phyloP scores from a whole-genome alignment of 2,329 filamentous ascomycete species.

The Harringtonia aguacate region DNA sequence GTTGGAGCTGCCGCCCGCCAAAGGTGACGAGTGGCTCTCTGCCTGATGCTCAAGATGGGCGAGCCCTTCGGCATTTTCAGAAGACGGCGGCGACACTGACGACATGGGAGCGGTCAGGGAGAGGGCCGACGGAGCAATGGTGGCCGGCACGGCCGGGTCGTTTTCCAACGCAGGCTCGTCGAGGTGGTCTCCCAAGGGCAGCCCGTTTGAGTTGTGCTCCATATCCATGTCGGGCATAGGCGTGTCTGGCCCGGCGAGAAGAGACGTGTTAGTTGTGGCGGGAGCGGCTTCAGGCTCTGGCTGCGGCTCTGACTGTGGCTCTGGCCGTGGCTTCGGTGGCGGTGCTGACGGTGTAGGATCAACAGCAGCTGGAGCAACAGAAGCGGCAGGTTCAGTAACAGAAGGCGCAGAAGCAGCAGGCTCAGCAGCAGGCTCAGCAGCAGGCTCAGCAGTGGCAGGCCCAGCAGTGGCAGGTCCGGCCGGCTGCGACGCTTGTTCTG shows the following conservation, averaged over 20 bases:
- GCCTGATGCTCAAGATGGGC: background rate
- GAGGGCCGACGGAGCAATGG: slow-evolving; percentile 8
- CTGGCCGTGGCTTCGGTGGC: too few relatives aligned
- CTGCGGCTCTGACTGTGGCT: too few relatives aligned
- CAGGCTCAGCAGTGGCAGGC: too few relatives aligned
- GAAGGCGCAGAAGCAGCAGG: too few relatives aligned
- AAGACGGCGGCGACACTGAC: background rate
- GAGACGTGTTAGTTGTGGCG: background rate
- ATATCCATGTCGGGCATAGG: background rate
- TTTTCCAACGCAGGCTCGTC: background rate
- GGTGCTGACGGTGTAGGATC: too few relatives aligned
- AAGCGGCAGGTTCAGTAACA: too few relatives aligned
- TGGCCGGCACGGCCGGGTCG: background rate
- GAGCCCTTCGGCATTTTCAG: background rate
- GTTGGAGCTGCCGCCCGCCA: too few relatives aligned
- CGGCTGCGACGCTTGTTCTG: too few relatives aligned
- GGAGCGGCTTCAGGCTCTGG: background rate
- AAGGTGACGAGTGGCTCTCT: background rate
- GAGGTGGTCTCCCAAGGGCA: background rate
- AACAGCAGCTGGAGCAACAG: too few relatives aligned
- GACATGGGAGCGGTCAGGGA: background rate
- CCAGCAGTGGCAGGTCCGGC: too few relatives aligned
- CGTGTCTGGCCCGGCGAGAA: background rate
- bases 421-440: too few relatives aligned
- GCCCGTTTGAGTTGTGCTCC: background rate